A percentile compares a stretch with the other conserved stretches of the same genome.
These are phyloP conservation scores for Yamadazyma olivae DNA, from an alignment of 805 yeast genomes.

Conservation along the genomic window DNA sequence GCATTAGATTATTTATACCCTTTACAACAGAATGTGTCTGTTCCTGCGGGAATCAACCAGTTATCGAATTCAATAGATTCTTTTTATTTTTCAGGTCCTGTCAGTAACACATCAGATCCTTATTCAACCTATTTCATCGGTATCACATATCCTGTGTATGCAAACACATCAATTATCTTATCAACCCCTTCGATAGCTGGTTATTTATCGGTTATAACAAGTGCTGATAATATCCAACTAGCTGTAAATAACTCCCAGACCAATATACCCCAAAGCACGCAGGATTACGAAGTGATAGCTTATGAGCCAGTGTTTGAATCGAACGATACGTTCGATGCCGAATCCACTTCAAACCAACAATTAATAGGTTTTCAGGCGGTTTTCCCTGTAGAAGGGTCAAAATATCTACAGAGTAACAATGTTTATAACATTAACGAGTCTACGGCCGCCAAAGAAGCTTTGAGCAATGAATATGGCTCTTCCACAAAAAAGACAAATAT, in stretches of 20 bases:
- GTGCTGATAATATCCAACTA: conserved; percentile 27
- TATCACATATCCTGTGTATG: conserved; percentile 70
- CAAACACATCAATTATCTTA: conserved; percentile 64
- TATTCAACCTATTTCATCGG: conserved; percentile 56
- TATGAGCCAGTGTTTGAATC: conserved; percentile 28
- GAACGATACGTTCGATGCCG: conserved; percentile 30
- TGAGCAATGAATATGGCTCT: conserved; percentile 24
- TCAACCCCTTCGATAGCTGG: conserved; percentile 64
- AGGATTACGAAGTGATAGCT: conserved; percentile 30
- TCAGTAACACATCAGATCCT: conserved; percentile 30
- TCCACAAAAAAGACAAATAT: conserved; percentile 22
- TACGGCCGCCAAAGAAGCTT: conserved; percentile 25
- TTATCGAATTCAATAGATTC: conserved; percentile 14
- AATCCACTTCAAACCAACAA: conserved; percentile 27
- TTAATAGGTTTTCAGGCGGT: conserved; percentile 47
- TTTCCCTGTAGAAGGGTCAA: conserved; percentile 20
- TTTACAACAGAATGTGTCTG: conserved; percentile 39
- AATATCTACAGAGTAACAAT: conserved; percentile 15
- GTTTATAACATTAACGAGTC: conserved; percentile 26
- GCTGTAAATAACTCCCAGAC: conserved; percentile 23
- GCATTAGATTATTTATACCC: conserved; percentile 46
- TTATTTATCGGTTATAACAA: conserved; percentile 56
- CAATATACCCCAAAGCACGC: conserved; percentile 5
- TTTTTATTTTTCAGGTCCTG: conserved; percentile 63
- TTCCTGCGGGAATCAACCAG: conserved; percentile 47